phyloP scores from a whole-genome alignment of 2,329 filamentous ascomycete genomes.

The Huntiella savannae region DNA sequence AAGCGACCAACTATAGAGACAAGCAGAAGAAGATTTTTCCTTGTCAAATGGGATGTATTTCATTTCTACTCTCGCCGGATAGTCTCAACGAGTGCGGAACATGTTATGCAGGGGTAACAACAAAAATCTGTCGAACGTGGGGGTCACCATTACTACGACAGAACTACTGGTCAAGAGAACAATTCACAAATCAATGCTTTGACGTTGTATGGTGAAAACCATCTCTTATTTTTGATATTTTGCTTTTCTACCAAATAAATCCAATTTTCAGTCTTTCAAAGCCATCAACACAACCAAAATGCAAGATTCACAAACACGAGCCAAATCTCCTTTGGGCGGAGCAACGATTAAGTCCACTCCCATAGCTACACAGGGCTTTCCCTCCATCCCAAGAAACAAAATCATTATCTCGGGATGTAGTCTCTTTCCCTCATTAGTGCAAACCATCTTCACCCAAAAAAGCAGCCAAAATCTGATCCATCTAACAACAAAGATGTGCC shows the following conservation, averaged over 20 bases:
- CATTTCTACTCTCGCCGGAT: no score
- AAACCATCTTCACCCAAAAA: slow-evolving; percentile 33
- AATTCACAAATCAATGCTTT: not conserved
- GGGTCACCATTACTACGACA: no score
- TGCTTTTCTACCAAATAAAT: not conserved
- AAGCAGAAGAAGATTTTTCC: no score
- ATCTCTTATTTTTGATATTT: not conserved
- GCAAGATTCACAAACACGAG: not conserved
- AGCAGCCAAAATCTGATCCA: not conserved
- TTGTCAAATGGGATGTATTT: no score
- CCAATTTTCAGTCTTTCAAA: not conserved
- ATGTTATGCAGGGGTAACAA: no score
- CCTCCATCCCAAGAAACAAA: slow-evolving; percentile 33
- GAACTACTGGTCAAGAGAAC: no score
- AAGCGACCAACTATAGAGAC: no score
- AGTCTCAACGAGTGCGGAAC: no score
- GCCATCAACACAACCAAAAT: slow-evolving; percentile 1
- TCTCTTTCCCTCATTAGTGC: slow-evolving; percentile 99
- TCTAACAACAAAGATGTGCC: slow-evolving; percentile 1
- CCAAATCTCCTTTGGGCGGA: slow-evolving; percentile 27
- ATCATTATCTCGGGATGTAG: slow-evolving; percentile 26
- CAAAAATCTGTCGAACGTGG: no score
- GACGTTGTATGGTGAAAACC: not conserved
- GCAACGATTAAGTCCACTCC: slow-evolving; percentile 81
- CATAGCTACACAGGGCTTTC: slow-evolving; percentile 92